Conservation (phyloP, 495 filamentous ascomycete species). For the Penicillium antarcticum region DNA sequence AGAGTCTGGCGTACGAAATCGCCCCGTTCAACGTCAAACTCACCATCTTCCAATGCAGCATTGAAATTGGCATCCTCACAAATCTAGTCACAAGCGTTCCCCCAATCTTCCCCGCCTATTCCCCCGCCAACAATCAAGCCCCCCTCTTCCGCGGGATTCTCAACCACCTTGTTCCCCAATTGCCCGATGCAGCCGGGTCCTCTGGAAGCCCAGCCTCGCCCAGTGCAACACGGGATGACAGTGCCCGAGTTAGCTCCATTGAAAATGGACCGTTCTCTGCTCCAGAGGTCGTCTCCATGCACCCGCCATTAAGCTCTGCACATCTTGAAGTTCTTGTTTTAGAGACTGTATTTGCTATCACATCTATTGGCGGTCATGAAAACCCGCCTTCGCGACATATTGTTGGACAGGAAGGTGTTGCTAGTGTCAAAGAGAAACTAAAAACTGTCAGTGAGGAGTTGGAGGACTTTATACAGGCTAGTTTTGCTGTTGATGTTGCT, state of each 20-base stretch:
- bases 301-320: constrained; percentile 62
- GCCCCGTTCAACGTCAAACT: constrained; percentile 97
- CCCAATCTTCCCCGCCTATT: constrained; percentile 67
- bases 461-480: constrained; percentile 92
- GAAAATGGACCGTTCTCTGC: constrained; percentile 41
- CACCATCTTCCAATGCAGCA: constrained; percentile 86
- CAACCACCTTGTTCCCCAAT: constrained; percentile 62
- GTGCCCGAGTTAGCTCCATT: constrained; percentile 26
- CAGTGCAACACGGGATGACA: constrained; percentile 17
- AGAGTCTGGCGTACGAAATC: constrained; percentile 92
- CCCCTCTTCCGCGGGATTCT: constrained; percentile 79
- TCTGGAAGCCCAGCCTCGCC: constrained; percentile 12
- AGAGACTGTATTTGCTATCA: constrained; percentile 90
- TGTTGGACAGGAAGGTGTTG: constrained; percentile 85
- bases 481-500: constrained; percentile 75
- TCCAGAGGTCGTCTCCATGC: constrained; percentile 63
- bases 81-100: constrained; percentile 83
- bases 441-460: constrained; percentile 95
- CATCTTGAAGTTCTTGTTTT: constrained; percentile 67
- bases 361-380: constrained; percentile 88
- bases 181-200: constrained; percentile 30
- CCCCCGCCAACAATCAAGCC: constrained; percentile 68
- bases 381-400: constrained; percentile 94
- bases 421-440: constrained; percentile 89
- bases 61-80: constrained; percentile 79